Conservation (phyloP, 306 rosid species). For the Castanopsis chinensis region DNA sequence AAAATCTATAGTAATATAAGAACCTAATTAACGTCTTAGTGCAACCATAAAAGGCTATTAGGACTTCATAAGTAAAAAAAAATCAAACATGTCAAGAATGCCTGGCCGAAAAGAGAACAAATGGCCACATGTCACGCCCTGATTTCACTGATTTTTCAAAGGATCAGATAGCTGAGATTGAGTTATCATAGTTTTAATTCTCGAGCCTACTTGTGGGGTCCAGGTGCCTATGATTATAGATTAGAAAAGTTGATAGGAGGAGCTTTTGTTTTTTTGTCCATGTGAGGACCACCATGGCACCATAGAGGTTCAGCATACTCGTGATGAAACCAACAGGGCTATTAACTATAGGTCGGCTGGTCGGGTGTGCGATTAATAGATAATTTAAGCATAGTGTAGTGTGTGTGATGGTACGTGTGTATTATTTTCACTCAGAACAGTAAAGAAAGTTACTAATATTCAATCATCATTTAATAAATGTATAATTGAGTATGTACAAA, state of each 20-base stretch:
- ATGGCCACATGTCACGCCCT: background rate
- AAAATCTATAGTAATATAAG: no score
- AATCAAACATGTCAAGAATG: no score
- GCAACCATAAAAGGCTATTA: no score
- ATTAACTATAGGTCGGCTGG: constrained; percentile 26
- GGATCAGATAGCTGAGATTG: background rate
- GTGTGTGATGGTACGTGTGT: background rate
- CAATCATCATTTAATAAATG: no score
- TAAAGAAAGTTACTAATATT: no score
- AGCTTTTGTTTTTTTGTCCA: background rate
- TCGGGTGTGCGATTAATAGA: constrained; percentile 9
- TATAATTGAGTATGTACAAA: no score
- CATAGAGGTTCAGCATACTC: background rate
- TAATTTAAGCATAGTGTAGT: no score
- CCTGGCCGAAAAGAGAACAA: fast-evolving
- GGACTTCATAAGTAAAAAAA: no score
- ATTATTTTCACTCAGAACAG: background rate
- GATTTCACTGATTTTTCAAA: background rate
- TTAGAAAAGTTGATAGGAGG: background rate
- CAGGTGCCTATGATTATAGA: background rate
- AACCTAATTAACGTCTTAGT: no score
- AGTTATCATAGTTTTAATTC: background rate
- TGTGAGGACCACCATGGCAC: background rate
- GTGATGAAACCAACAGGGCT: constrained; percentile 8
- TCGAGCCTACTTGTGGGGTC: background rate